Percentiles rank a stretch among this genome's conserved stretches.
These are phyloP conservation scores for Metschnikowia cerradonensis DNA, from an alignment of 805 yeast genomes.

Conservation along the genomic window DNA sequence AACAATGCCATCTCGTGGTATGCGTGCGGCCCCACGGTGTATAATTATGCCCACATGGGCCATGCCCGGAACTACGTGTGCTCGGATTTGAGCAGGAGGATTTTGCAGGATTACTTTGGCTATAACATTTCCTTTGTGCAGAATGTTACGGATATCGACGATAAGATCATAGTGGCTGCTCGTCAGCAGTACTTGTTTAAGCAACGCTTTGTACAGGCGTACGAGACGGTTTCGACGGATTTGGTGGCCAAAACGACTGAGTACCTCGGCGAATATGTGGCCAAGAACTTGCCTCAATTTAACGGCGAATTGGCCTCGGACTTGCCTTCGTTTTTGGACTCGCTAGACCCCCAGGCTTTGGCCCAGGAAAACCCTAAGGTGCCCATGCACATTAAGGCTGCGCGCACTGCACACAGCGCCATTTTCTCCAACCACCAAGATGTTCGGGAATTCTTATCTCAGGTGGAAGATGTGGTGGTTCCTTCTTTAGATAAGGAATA, in stretches of 20 bases:
- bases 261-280: constrained; percentile 49
- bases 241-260: constrained; percentile 36
- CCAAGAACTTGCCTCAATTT: constrained; percentile 51
- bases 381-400: constrained; percentile 76
- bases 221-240: constrained; percentile 27
- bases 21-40: constrained; percentile 98
- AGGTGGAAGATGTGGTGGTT: constrained; percentile 72
- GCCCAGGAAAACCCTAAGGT: constrained; percentile 70
- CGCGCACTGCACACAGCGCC: constrained; percentile 47
- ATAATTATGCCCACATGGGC: constrained; percentile 96
- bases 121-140: constrained; percentile 86
- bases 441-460: constrained; percentile 29
- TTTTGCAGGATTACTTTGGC: constrained; percentile 87
- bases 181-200: constrained; percentile 83
- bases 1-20: constrained; percentile 82
- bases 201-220: constrained; percentile 39
- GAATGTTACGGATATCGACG: constrained; percentile 98
- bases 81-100: constrained; percentile 86
- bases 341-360: constrained; percentile 47
- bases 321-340: constrained; percentile 49
- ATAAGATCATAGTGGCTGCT: constrained; percentile 91
- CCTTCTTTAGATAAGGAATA: constrained; percentile 64
- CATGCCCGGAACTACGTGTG: constrained; percentile 97
- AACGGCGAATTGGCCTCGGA: constrained; percentile 24
- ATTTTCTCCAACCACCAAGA: constrained; percentile 19